Conservation (phyloP, 345 rosid species). For the Lumnitzera racemosa region DNA sequence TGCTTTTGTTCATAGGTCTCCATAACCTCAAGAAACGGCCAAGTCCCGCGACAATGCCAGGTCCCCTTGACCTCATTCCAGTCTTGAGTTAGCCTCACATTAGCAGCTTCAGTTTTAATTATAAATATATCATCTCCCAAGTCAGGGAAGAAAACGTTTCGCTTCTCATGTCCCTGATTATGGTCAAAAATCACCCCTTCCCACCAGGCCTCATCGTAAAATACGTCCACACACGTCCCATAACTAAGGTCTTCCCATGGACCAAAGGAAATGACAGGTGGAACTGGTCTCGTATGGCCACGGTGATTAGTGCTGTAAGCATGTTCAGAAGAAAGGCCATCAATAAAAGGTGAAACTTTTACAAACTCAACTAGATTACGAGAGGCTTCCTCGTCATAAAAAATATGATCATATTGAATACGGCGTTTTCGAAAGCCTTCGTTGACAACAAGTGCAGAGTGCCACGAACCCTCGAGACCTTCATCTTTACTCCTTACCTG, state of each 20-base stretch:
- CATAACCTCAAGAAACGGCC: constrained; percentile 54
- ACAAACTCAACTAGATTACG: constrained; percentile 28
- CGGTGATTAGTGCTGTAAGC: background rate
- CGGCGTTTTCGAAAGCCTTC: constrained; percentile 4
- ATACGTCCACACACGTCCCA: constrained; percentile 55
- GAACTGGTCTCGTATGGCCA: no score
- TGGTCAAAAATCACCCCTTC: constrained; percentile 66
- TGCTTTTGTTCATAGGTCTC: constrained; percentile 20
- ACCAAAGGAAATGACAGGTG: no score
- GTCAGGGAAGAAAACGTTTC: constrained; percentile 67
- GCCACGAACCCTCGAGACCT: constrained; percentile 66
- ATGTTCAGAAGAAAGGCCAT: constrained; percentile 10
- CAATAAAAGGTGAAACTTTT: constrained; percentile 26
- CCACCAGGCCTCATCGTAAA: constrained; percentile 50
- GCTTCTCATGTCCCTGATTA: constrained; percentile 27
- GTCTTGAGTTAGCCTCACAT: constrained; percentile 51
- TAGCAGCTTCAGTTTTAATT: constrained; percentile 13
- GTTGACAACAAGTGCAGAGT: constrained; percentile 32
- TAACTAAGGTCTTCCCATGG: constrained; percentile 17
- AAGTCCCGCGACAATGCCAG: constrained; percentile 51
- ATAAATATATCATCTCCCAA: constrained; percentile 43
- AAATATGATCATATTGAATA: constrained; percentile 46
- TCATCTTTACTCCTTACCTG: constrained; percentile 59
- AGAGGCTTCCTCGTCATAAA: constrained; percentile 26
- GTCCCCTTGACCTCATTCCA: constrained; percentile 38